Base-by-base conservation (phyloP, 352 stramenopile species). In the Globisporangium cylindrosporum region DNA sequence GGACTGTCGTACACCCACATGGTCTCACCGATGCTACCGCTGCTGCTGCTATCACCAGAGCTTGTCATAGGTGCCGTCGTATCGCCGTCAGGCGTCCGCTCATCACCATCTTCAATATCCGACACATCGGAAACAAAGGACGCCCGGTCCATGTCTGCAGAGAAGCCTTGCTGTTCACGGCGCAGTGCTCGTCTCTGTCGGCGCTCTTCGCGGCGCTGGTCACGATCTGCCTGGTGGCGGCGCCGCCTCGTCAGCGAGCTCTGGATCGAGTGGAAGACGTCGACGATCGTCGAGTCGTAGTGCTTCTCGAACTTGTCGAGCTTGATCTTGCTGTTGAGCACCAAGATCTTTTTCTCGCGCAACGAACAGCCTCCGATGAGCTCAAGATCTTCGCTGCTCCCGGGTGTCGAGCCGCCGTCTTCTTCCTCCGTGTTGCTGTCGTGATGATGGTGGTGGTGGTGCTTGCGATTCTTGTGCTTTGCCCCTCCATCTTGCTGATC, bases 211-310 rank as follows among this genome's bases (percentile, higher is more conserved):
- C 34, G 46, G 4, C 25, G 70, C 18, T 36, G 38, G 27, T 57
- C 66, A 4, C 54, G 66, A 32, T 43, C n/a, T 49, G 24, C 60
- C 14, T 15, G 20, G 22, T 71, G 70, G 2, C 57, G 70, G 3
- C 67, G 59, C 25, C 61, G 49, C 1, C 58, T 56, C 0, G 74
- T 62, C 3, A 91, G 70, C 0, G 79, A 70, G 25, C 76, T 56
- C 34, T 79, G 74, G 48, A 91, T 73, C 29, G 73, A 76, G 61
- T 79, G 70, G 59, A 89, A 87, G 4, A 89, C 71, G 32, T 89
- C 82, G 12, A 74, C 76, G 43, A 91, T 87, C 29, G 73, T 86
- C 29, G 79, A 81, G 69, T 87, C 78, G 67, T 86, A 86, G 71
- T 87, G 79, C 65, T 84, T 86, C 64, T 86, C 76, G 58, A 88